Evolutionary conservation across 2,329 filamentous ascomycete genomes (phyloP), one percentile per base, ranked within the genome.

Genomic region (Xylaria sp.): DNA sequence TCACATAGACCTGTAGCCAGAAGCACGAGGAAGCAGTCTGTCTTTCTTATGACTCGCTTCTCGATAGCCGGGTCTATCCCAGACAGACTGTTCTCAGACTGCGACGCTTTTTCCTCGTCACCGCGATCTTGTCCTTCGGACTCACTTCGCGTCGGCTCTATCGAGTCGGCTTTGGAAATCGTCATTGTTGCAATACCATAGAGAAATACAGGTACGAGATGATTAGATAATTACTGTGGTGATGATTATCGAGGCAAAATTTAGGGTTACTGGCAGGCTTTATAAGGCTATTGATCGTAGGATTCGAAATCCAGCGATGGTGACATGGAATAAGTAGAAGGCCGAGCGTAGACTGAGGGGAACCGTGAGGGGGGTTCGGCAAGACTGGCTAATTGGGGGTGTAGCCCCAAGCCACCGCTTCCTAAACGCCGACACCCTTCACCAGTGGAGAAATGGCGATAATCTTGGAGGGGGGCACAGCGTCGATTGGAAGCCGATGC

Each of bases 21-120:
- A 2, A 67, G 57, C n/a, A 72, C 54, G 13, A 73, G 56, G 6
- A 53, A 54, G n/a, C 62, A 50, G 52, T 73, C 71, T 9, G 72
- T 66, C 52, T 74, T 74, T 39, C 65, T 65, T 44, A 69, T 57
- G n/a, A 74, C 65, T 2, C 69, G 60, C 48, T 59, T 69, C 60
- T 74, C 71, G 4, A 66, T 40, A 8, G 38, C 68, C 3, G 65
- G 64, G 29, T 72, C 66, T 51, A 71, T 64, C 13, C 62, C 42
- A 50, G 54, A 24, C 3, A 2, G 38, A 11, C 44, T 39, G 24
- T 41, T 44, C 19, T 55, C 51, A 20, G 24, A 18, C 38, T 47
- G 44, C 34, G 40, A 7, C 9, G 34, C 20, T 21, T 52, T 57
- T 20, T 57, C 56, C n/a, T 50, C 51, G n/a, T 21, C 38, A 18